phyloP scores from a whole-genome alignment of 2,329 filamentous ascomycete genomes.

The Talaromyces rugulosus region DNA sequence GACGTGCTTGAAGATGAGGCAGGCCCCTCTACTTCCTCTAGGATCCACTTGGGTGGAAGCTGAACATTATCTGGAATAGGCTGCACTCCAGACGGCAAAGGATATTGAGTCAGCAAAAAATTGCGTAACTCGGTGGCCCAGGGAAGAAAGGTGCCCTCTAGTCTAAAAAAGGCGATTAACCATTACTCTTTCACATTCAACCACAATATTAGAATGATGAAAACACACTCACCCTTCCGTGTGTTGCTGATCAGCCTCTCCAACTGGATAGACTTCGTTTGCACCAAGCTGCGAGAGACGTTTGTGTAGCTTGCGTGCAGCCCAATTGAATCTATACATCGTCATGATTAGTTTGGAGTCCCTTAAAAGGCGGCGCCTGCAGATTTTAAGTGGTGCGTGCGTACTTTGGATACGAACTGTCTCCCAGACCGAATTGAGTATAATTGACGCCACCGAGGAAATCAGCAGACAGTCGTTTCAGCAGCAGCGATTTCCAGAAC shows the following conservation, averaged over 20 bases:
- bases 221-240: conserved; percentile 69
- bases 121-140: conserved; percentile 69
- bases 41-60: conserved; percentile 69
- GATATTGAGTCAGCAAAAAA: conserved; percentile 62
- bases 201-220: neutral
- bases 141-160: conserved; percentile 75
- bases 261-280: conserved; percentile 67
- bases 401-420: conserved; percentile 89
- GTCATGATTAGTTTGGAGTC: neutral
- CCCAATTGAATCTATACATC: conserved; percentile 75
- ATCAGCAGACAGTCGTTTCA: conserved; percentile 68
- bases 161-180: conserved; percentile 44
- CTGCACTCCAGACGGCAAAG: conserved; percentile 61
- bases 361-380: neutral
- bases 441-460: conserved; percentile 69
- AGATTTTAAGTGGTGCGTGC: conserved; percentile 19
- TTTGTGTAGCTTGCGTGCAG: conserved; percentile 80
- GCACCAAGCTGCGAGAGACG: conserved; percentile 81
- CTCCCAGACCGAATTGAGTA: conserved; percentile 84
- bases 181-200: neutral
- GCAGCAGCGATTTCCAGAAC: conserved; percentile 82
- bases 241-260: conserved; percentile 91
- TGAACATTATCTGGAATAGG: conserved; percentile 72
- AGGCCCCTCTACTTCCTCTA: conserved; percentile 28
- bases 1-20: neutral